Evolutionary conservation across 768 basidiomycete species (phyloP).

Genomic region (Omphalotus guepiniiformis): DNA sequence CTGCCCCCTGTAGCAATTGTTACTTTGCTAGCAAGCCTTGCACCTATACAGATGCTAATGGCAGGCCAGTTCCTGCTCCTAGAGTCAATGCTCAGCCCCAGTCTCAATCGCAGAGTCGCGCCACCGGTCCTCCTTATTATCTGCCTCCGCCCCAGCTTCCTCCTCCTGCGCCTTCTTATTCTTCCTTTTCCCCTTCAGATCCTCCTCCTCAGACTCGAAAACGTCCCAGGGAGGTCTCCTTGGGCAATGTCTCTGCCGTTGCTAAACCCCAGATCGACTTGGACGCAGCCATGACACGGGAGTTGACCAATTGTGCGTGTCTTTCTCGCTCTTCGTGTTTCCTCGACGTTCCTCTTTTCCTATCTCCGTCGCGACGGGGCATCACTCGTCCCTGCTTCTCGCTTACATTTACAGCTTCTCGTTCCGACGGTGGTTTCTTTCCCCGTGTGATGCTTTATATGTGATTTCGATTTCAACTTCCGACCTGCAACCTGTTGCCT

Average conservation of each 20-base stretch:
- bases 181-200: not conserved
- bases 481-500: too few relatives aligned
- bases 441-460: too few relatives aligned
- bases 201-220: not conserved
- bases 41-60: slow-evolving; percentile 75
- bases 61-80: slow-evolving; percentile 76
- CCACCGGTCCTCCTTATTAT: slow-evolving; percentile 3
- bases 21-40: slow-evolving; percentile 80
- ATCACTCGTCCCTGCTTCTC: slow-evolving; percentile 12
- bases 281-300: slow-evolving; percentile 62
- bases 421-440: too few relatives aligned
- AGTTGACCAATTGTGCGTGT: slow-evolving; percentile 67
- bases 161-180: not conserved
- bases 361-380: too few relatives aligned
- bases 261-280: slow-evolving; percentile 40
- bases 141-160: slow-evolving; percentile 2
- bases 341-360: not conserved
- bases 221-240: not conserved
- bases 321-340: slow-evolving; percentile 6
- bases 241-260: slow-evolving; percentile 7
- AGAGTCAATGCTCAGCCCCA: not conserved
- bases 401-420: too few relatives aligned
- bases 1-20: slow-evolving; percentile 81
- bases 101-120: not conserved
- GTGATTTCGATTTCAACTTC: too few relatives aligned